Conservation (phyloP, 2,329 filamentous ascomycete genomes). For the Corynespora cassiicola region DNA sequence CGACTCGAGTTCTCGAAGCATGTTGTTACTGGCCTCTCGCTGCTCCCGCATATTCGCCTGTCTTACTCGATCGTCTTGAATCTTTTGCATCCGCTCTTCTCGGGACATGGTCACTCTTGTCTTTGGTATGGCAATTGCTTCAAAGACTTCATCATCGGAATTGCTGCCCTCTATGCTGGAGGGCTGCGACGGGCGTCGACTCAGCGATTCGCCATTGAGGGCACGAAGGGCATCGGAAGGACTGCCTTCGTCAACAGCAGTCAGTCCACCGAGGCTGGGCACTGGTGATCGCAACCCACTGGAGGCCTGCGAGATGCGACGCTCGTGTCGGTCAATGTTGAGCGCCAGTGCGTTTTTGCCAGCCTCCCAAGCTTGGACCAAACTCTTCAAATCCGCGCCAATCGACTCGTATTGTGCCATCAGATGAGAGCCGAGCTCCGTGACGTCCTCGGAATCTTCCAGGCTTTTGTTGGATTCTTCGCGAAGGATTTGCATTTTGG, state of each 20-base stretch:
- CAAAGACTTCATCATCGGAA: slow-evolving; percentile 81
- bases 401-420: slow-evolving; percentile 95
- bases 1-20: slow-evolving; percentile 92
- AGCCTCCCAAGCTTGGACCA: slow-evolving; percentile 58
- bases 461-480: slow-evolving; percentile 86
- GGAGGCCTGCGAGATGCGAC: slow-evolving; percentile 59
- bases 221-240: slow-evolving; percentile 76
- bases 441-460: slow-evolving; percentile 71
- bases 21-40: slow-evolving; percentile 81
- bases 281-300: slow-evolving; percentile 57
- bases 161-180: slow-evolving; percentile 59
- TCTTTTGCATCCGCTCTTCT: slow-evolving; percentile 86
- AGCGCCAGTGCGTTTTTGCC: slow-evolving; percentile 83
- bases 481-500: slow-evolving; percentile 88
- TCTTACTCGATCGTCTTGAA: slow-evolving; percentile 83
- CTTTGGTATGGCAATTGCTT: slow-evolving; percentile 80
- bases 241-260: slow-evolving; percentile 58
- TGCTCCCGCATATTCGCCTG: slow-evolving; percentile 76
- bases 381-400: slow-evolving; percentile 77
- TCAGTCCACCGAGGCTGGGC: slow-evolving; percentile 69
- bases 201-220: slow-evolving; percentile 73
- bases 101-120: slow-evolving; percentile 73
- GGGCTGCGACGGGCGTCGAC: slow-evolving; percentile 46
- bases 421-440: slow-evolving; percentile 78
- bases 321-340: slow-evolving; percentile 82